phyloP scores from a whole-genome alignment of 345 rosid species.

The Eucalyptus shirleyi region DNA sequence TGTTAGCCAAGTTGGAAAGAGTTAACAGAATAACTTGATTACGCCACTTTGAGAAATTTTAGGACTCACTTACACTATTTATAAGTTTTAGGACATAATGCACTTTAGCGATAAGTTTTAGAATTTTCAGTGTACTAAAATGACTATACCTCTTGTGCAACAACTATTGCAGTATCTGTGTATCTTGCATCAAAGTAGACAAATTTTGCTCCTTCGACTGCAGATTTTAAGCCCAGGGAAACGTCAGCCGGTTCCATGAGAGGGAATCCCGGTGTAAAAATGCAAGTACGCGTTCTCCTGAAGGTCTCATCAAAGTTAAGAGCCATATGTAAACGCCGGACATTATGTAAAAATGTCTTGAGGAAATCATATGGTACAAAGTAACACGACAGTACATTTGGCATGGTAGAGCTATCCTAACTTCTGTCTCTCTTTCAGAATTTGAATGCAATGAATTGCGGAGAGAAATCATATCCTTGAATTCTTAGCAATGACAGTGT shows the following conservation, averaged over 20 bases:
- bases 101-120: no score
- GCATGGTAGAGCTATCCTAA: background rate
- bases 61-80: accelerated
- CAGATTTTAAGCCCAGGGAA: conserved; percentile 31
- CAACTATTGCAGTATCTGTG: conserved; percentile 43
- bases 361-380: background rate
- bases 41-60: accelerated
- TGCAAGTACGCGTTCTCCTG: conserved; percentile 94
- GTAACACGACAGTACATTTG: background rate
- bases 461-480: background rate
- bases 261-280: conserved; percentile 77
- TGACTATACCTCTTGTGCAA: conserved; percentile 62
- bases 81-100: no score
- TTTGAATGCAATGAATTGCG: background rate
- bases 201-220: conserved; percentile 44
- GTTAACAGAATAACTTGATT: no score
- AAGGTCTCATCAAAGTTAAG: background rate
- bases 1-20: no score
- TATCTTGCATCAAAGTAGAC: conserved; percentile 66
- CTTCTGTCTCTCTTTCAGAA: background rate
- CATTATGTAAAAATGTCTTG: background rate
- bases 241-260: conserved; percentile 53
- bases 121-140: background rate
- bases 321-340: background rate
- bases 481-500: background rate